Evolutionary conservation across 306 rosid species (phyloP), one percentile per base, ranked within the genome.

Genomic region (Prunus kanzakura): DNA sequence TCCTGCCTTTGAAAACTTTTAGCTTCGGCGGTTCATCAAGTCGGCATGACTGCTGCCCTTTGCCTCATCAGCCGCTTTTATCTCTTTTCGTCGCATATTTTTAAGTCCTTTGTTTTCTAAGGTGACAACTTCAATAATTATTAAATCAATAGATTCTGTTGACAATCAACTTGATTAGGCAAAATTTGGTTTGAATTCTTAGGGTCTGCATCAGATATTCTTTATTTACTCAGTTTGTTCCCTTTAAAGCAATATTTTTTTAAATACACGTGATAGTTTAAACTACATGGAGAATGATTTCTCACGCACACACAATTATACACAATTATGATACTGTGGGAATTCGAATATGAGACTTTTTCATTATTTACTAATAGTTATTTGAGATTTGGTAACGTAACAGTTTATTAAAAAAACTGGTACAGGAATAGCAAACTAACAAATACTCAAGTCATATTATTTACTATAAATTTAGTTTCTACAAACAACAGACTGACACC

Each of bases 401-500:
- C 43, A 38, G 43, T 10, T 56, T 20, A 20, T 25, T 22, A 54
- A 45, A 2, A 64, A 19, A 8, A 4, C 56, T 20, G 7, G 67
- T 51, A 51, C 29, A 46, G 12, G 32, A 38, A 65, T 38, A 52
- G 46, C 65, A n/a, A 55, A 46, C 23, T 27, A 19, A 46, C 38
- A n/a, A 74, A 11, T 74, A 54, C 16, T 67, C 20, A 57, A 12
- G 30, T 11, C 71, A 49, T 2, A 54, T 55, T 32, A 62, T 78
- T 64, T 55, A 68, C 64, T 23, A 60, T 60, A 65, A 72, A 56
- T 69, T 82, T 50, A 61, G 45, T 64, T 80, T 45, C 64, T 15
- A 71, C 82, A 63, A 63, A 35, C 20, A 47, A 74, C 64, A 71
- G 55, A 83, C 72, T 23, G 58, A 72, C 7, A n/a, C 56, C 58